Evolutionary conservation across 1,284 basidiomycete species (phyloP).

Genomic region (Trametes pubescens): DNA sequence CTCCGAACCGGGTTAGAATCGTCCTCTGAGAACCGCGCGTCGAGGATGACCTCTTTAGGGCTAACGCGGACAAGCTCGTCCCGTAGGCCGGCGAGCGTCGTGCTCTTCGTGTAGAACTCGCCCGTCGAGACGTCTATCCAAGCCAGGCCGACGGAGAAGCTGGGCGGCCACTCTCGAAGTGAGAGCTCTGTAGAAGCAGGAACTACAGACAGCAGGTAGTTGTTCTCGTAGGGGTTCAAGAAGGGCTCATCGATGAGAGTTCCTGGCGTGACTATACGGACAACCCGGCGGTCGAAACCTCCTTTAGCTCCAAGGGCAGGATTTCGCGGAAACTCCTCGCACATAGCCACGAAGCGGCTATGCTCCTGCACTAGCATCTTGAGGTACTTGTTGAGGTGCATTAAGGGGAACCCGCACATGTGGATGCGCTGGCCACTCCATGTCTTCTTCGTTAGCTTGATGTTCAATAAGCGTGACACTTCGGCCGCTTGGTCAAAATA

Average conservation of each 20-base stretch:
- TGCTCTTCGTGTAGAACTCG: conserved; percentile 84
- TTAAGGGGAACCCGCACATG: conserved; percentile 92
- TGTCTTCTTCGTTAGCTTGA: conserved; percentile 79
- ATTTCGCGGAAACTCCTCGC: conserved; percentile 83
- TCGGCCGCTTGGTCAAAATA: conserved; percentile 92
- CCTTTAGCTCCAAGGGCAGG: conserved; percentile 52
- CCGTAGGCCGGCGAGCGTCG: conserved; percentile 63
- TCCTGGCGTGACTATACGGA: conserved; percentile 89
- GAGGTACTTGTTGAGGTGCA: conserved; percentile 86
- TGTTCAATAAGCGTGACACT: conserved; percentile 79
- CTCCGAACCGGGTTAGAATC: conserved; percentile 54
- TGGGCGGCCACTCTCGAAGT: neutral
- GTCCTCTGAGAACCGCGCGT: conserved; percentile 50
- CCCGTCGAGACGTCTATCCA: conserved; percentile 98
- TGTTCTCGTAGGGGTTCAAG: conserved; percentile 85
- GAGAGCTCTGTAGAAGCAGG: conserved; percentile 22
- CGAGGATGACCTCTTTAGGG: conserved; percentile 85
- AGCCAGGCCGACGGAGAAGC: conserved; percentile 63
- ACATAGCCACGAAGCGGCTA: conserved; percentile 87
- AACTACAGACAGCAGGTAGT: conserved; percentile 83
- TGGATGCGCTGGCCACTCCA: conserved; percentile 75
- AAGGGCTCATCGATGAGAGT: conserved; percentile 93
- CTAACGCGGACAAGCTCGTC: conserved; percentile 87
- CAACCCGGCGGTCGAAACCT: conserved; percentile 80
- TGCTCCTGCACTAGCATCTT: conserved; percentile 86